Conservation (phyloP, 176 grass and related monocot species). For the Aegilops sharonensis region DNA sequence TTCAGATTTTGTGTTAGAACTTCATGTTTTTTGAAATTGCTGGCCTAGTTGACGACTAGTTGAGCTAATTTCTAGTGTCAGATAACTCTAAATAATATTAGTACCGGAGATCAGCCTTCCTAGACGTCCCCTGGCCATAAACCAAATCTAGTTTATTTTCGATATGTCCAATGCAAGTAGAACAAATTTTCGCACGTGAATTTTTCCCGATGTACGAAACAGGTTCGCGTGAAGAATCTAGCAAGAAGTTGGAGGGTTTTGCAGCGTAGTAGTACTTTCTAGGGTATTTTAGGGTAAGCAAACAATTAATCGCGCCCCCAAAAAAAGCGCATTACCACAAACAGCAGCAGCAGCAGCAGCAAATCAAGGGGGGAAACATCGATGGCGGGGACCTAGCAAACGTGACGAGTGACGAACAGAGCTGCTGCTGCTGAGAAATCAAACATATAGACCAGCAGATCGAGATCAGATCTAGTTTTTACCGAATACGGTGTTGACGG, state of each 20-base stretch:
- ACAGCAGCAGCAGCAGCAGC: not conserved
- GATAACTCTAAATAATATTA: not conserved
- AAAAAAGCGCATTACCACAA: not conserved
- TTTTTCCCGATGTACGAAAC: not conserved
- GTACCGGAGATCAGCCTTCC: not conserved
- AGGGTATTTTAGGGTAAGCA: not conserved
- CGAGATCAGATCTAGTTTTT: not conserved
- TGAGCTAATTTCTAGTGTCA: not conserved
- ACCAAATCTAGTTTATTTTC: not conserved
- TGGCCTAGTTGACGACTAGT: not conserved
- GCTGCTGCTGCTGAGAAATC: not conserved
- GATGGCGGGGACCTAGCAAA: not conserved
- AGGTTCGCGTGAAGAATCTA: not conserved
- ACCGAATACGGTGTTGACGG: constrained; percentile 16
- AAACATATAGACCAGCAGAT: not conserved
- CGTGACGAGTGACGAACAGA: not conserved
- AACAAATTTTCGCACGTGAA: not conserved
- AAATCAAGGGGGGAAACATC: not conserved
- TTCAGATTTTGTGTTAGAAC: not conserved
- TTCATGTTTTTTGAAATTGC: not conserved
- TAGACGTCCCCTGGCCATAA: not conserved
- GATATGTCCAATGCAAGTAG: not conserved
- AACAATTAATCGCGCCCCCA: not conserved
- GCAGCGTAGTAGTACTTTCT: not conserved
- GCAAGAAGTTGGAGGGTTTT: not conserved